These are phyloP conservation scores for Boletus sp. DNA, from an alignment of 1,284 basidiomycete genomes.

Conservation along the genomic window DNA sequence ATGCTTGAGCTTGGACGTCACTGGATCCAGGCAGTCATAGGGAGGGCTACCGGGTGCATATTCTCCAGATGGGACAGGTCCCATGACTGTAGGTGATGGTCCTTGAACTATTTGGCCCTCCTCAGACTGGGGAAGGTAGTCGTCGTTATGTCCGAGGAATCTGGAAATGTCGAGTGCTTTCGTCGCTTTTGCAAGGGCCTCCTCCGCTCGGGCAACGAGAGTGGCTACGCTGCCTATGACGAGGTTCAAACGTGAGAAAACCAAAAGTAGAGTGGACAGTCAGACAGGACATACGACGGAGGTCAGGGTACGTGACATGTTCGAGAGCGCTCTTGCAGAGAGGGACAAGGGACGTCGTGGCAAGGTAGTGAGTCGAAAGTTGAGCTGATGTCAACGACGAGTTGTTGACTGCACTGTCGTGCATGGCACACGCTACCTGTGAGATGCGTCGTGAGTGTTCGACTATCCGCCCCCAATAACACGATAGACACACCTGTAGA, in stretches of 20 bases:
- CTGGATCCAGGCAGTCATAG: not conserved
- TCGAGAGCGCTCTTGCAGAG: slow-evolving; percentile 20
- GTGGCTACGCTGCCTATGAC: slow-evolving; percentile 19
- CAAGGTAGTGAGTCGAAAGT: slow-evolving; percentile 16
- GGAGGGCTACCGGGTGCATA: not conserved
- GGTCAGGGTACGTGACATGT: not conserved
- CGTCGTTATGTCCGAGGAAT: slow-evolving; percentile 2
- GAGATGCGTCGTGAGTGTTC: slow-evolving; percentile 8
- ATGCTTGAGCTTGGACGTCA: slow-evolving; percentile 6
- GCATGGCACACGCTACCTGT: slow-evolving; percentile 31
- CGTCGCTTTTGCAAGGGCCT: slow-evolving; percentile 4
- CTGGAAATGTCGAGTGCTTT: slow-evolving; percentile 16
- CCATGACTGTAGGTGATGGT: not conserved
- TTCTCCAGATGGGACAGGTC: not conserved
- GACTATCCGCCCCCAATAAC: not conserved
- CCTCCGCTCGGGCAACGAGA: slow-evolving; percentile 13
- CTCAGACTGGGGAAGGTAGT: not conserved
- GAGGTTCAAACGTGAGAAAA: slow-evolving; percentile 8
- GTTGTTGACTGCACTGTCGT: slow-evolving; percentile 30
- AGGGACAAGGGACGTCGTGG: slow-evolving; percentile 12
- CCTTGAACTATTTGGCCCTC: not conserved
- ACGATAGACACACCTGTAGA: slow-evolving; percentile 24
- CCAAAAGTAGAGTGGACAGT: not conserved
- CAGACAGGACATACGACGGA: slow-evolving; percentile 23
- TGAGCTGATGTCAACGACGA: slow-evolving; percentile 12